Base-by-base conservation (phyloP, 106 monocot species). In the Dendrobium catenatum region DNA sequence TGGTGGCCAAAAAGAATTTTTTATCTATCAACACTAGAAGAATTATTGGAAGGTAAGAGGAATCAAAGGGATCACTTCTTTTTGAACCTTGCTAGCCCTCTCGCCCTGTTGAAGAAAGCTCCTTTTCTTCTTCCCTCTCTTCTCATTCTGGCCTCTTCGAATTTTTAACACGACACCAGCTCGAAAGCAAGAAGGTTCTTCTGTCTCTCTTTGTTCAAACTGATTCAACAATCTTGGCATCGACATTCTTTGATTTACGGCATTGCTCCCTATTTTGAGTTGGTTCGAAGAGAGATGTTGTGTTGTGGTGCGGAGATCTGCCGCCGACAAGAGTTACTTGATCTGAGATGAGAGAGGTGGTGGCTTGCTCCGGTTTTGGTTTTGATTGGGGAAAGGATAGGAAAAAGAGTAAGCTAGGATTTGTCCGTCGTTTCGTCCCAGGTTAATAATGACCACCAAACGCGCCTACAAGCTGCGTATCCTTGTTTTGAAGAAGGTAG, bases 401-500 rank as follows among this genome's bases (percentile, higher is more conserved):
- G 47, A 22, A 9, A 18, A 76, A 76, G 26, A 76, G 24, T 22
- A 76, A 49, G 48, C 10, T 7, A 19, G 49, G 40, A 10, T 76
- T 76, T 76, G 49, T 49, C 49, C 49, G 48, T 19, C 3, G 76
- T 49, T 76, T 49, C 48, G 76, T 44, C 40, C 22, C 76, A 55
- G 83, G 77, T 77, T 82, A 81, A 91, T 86, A 93, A 85, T 89
- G 83, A 88, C 91, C 66, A 89, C 95, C 78, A 95, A 95, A 86
- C 90, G 95, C 78, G 95, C 95, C 16, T 95, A 95, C 88, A 95
- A 95, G 93, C 91, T 95, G 15, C 95, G 95, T 95, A 95, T 95
- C 95, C 93, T 95, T 86, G 79, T 76, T 49, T 68, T 47, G 76
- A 70, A 15, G 74, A 61, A 17, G 20, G 33, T 70, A 61, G 70